Conservation (phyloP, 163 green algal genomes). For the Scenedesmus sp. region DNA sequence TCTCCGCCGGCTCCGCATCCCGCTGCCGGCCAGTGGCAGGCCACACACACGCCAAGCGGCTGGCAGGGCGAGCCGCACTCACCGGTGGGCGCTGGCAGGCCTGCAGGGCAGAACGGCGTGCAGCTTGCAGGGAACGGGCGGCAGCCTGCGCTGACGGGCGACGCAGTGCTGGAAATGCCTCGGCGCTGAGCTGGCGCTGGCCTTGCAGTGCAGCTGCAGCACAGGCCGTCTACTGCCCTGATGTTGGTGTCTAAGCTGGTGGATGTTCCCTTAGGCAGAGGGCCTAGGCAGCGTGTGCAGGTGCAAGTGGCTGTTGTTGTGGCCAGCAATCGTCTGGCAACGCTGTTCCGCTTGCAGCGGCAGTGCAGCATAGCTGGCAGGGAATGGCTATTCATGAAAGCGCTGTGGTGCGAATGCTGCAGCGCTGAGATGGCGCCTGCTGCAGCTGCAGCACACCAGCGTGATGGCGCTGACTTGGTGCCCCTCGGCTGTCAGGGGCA, state of each 20-base stretch:
- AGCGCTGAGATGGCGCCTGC: background rate
- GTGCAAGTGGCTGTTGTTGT: too few relatives aligned
- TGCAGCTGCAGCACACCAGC: background rate
- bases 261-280: too few relatives aligned
- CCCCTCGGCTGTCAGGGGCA: background rate
- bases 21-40: background rate
- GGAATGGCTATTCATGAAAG: too few relatives aligned
- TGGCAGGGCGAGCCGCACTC: background rate
- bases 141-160: background rate
- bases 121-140: background rate
- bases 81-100: background rate
- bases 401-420: too few relatives aligned
- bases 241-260: too few relatives aligned
- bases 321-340: too few relatives aligned
- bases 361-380: too few relatives aligned
- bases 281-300: too few relatives aligned
- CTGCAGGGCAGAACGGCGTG: background rate
- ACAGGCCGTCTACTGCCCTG: too few relatives aligned
- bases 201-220: too few relatives aligned
- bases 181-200: background rate
- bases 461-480: background rate
- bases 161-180: background rate
- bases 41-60: background rate
- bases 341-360: too few relatives aligned
- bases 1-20: background rate